A percentile compares a stretch with the other conserved stretches of the same genome.
Evolutionary conservation across 768 basidiomycete genomes (phyloP).

Genomic region (Butyriboletus loyo): DNA sequence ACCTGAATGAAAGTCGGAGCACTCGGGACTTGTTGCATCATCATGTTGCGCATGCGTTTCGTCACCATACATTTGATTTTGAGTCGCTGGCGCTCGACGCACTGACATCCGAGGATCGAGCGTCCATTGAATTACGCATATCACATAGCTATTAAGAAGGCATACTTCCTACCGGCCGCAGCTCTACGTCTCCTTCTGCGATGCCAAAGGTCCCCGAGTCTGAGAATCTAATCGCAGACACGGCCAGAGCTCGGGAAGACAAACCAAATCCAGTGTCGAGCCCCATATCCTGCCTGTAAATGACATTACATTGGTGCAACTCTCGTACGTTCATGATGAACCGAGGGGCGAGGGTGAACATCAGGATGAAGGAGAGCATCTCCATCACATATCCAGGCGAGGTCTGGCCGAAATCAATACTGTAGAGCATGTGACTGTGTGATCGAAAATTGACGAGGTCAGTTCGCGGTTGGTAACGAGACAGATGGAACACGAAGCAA

Average conservation of each 20-base stretch:
- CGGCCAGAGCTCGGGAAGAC: background rate
- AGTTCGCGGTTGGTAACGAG: background rate
- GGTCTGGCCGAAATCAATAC: slow-evolving; percentile 4
- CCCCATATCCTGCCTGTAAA: background rate
- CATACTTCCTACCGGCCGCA: background rate
- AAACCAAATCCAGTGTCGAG: slow-evolving; percentile 19
- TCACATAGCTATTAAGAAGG: background rate
- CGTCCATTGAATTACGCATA: background rate
- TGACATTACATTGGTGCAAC: background rate
- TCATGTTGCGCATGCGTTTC: too few relatives aligned
- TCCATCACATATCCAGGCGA: background rate
- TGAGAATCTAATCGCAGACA: background rate
- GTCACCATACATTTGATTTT: too few relatives aligned
- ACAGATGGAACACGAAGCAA: too few relatives aligned
- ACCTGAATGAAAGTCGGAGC: too few relatives aligned
- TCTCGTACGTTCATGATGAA: slow-evolving; percentile 20
- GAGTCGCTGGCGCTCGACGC: too few relatives aligned
- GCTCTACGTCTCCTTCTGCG: background rate
- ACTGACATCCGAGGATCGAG: too few relatives aligned
- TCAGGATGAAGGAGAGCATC: background rate
- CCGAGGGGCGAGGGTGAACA: slow-evolving; percentile 15
- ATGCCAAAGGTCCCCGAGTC: background rate
- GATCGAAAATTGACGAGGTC: background rate
- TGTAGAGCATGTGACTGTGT: slow-evolving; percentile 13
- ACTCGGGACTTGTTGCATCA: too few relatives aligned